Conservation (phyloP, 78 protist species). For the Dictyostelium purpureum region DNA sequence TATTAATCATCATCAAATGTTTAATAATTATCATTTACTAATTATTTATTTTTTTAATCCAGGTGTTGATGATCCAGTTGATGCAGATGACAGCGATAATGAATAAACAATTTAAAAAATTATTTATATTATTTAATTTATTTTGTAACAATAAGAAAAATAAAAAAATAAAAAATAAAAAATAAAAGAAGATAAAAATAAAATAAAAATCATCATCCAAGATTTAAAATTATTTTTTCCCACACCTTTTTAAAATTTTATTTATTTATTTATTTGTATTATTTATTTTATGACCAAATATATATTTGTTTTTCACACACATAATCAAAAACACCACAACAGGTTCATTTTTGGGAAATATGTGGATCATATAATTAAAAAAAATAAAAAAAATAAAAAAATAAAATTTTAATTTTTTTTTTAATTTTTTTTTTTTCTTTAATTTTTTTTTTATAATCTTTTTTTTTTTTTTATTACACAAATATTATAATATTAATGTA, state of each 20-base stretch:
- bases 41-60: neutral
- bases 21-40: neutral
- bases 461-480: neutral
- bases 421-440: neutral
- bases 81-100: conserved; percentile 33
- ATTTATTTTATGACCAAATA: no score
- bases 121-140: neutral
- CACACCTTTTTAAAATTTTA: neutral
- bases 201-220: neutral
- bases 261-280: neutral
- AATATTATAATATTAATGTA: neutral
- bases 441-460: neutral
- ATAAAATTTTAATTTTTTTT: neutral
- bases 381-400: no score
- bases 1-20: neutral
- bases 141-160: neutral
- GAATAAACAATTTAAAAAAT: neutral
- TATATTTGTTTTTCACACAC: no score
- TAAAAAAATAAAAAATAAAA: neutral
- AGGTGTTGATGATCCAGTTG: conserved; percentile 10
- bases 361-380: no score
- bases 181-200: neutral
- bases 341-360: no score
- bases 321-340: no score
- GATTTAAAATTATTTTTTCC: neutral